These are phyloP conservation scores for Golovinomyces cichoracearum DNA, from an alignment of 2,329 filamentous ascomycete species.

Conservation along the genomic window DNA sequence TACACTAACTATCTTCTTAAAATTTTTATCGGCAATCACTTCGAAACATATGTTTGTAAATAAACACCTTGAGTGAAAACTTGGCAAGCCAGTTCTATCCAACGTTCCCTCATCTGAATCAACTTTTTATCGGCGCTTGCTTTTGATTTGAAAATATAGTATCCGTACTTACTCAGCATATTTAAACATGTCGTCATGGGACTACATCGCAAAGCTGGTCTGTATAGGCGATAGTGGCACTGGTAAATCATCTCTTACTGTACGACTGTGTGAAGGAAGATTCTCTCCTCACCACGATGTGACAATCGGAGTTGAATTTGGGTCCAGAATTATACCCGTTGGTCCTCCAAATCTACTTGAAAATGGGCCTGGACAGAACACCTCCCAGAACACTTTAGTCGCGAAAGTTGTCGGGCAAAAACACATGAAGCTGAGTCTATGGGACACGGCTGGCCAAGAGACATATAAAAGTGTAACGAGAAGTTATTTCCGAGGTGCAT, in stretches of 20 bases:
- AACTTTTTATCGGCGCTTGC: not conserved
- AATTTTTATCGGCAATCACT: too few relatives aligned
- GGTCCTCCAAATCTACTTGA: constrained; percentile 40
- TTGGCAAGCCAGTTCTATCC: not conserved
- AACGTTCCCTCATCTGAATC: not conserved
- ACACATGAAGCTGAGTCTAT: constrained; percentile 81
- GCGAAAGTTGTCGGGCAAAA: constrained; percentile 23
- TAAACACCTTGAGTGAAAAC: too few relatives aligned
- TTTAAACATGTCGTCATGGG: constrained; percentile 38
- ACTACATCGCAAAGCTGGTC: constrained; percentile 97
- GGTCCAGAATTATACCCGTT: constrained; percentile 73
- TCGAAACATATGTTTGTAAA: too few relatives aligned
- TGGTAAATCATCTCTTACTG: constrained; percentile 81
- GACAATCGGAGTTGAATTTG: constrained; percentile 94
- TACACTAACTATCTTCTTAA: too few relatives aligned
- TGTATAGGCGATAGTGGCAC: constrained; percentile 92
- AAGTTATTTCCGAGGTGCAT: constrained; percentile 45
- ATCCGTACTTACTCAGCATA: too few relatives aligned
- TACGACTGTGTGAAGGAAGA: constrained; percentile 86
- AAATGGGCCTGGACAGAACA: constrained; percentile 23
- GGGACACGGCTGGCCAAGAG: constrained; percentile 93
- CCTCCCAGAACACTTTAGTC: constrained; percentile 8
- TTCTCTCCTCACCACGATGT: constrained; percentile 90
- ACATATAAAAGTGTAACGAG: constrained; percentile 92
- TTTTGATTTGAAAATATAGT: too few relatives aligned